Evolutionary conservation across 345 rosid genomes (phyloP), one percentile per base, ranked within the genome.

Genomic region (Arabidopsis suecica): DNA sequence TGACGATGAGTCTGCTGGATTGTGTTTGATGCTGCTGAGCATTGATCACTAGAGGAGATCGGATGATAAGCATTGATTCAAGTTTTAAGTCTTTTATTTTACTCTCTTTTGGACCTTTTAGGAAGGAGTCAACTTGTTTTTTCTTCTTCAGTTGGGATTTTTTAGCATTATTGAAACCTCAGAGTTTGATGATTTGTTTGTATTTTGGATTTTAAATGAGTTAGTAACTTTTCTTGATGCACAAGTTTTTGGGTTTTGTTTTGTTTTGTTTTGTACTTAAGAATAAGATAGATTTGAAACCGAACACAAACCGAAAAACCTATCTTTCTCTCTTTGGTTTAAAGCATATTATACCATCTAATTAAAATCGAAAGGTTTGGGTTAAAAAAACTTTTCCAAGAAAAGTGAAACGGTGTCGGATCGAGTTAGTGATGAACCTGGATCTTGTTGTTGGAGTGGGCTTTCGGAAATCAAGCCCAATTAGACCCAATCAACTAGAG

Each of bases 1-100:
- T 48, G 53, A 8, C 50, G 2, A 1, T 34, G 37, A 7, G 7
- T 86, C 96, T 0, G 72, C 87, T 60, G 97, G 96, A 13, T 83
- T 88, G 75, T 88, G 93, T 83, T 83, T 84, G 93, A 89, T 89
- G 82, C 91, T 86, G 34, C 32, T 28, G 82, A 89, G 88, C 91
- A 88, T 77, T 89, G 38, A 30, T 23, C 25, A 23, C 12, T 16
- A 1, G 16, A 14, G 40, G n/a, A 18, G 16, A 18, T 61, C 10
- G 8, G 22, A 10, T 48, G 23, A 55, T 13, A 42, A 30, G 20
- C 60, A 30, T 55, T 28, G 16, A 3, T 3, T 30, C 5, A 55
- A 50, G 30, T 9, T 50, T 22, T 50, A 50, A 55, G 34, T 9
- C 10, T 59, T 36, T 9, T 18, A 9, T 16, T 1, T 9, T 1